phyloP scores from a whole-genome alignment of 2,329 filamentous ascomycete species.

The Fusarium siculi region DNA sequence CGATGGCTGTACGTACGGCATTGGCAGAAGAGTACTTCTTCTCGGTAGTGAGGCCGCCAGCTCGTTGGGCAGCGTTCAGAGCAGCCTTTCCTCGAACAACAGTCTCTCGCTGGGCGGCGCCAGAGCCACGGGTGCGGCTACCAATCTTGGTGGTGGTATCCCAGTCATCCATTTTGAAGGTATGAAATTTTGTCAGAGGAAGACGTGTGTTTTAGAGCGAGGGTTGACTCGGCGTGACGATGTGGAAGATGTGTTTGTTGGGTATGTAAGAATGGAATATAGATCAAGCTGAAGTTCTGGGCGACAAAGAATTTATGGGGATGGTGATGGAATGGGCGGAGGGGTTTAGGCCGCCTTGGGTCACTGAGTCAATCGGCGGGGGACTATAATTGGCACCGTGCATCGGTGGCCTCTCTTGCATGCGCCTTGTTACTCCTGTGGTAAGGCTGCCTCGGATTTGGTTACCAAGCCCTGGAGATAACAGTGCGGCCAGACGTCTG shows the following conservation, averaged over 20 bases:
- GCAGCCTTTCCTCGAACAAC: conserved; percentile 85
- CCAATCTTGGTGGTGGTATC: conserved; percentile 92
- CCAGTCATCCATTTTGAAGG: conserved; percentile 75
- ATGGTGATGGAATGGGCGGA: conserved; percentile 47
- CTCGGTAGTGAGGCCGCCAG: conserved; percentile 82
- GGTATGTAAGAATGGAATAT: conserved; percentile 21
- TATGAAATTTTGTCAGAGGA: conserved; percentile 53
- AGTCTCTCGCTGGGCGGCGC: conserved; percentile 77
- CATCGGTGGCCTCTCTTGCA: conserved; percentile 32
- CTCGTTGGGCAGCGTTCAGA: conserved; percentile 89
- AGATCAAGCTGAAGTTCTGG: conserved; percentile 34
- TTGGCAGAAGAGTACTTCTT: conserved; percentile 90
- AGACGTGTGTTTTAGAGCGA: not conserved
- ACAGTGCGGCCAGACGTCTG: not conserved
- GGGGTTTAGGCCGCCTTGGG: conserved; percentile 25
- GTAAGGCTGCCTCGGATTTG: conserved; percentile 22
- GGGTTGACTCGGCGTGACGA: not conserved
- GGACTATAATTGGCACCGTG: conserved; percentile 37
- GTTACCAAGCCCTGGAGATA: conserved; percentile 3
- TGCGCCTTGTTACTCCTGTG: conserved; percentile 21
- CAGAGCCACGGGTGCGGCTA: conserved; percentile 79
- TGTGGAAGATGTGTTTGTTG: conserved; percentile 17
- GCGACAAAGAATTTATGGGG: conserved; percentile 45
- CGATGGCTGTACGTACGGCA: conserved; percentile 52
- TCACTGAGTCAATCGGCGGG: conserved; percentile 54